A percentile compares a stretch with the other conserved stretches of the same genome.
Conservation (phyloP, 257 asterid genomes). For the Apocynum venetum region DNA sequence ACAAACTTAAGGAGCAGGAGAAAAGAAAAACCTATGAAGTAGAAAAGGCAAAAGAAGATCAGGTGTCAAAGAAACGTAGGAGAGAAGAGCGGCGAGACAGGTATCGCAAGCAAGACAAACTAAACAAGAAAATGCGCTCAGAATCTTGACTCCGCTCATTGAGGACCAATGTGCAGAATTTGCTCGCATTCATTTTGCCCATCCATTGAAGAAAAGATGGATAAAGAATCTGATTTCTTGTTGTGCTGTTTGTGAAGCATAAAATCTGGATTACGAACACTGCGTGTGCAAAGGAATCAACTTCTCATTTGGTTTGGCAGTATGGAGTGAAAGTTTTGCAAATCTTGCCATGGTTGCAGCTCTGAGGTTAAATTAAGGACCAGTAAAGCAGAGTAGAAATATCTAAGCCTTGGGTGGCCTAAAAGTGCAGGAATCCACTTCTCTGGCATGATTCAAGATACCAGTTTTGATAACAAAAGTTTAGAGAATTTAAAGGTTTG, state of each 20-base stretch:
- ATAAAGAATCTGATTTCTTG: neutral
- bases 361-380: neutral
- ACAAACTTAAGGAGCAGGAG: constrained; percentile 54
- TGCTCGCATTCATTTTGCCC: neutral
- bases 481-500: no score
- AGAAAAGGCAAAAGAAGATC: constrained; percentile 73
- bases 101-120: constrained; percentile 66
- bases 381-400: neutral
- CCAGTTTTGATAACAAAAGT: no score
- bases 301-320: neutral
- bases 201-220: neutral
- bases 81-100: constrained; percentile 85
- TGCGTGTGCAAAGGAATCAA: neutral
- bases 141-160: constrained; percentile 20
- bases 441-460: no score
- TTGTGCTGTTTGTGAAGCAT: neutral
- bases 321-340: neutral
- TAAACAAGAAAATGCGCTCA: constrained; percentile 59
- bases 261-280: neutral
- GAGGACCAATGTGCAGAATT: neutral
- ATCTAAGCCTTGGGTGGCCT: no score
- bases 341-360: neutral
- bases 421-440: no score
- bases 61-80: constrained; percentile 62
- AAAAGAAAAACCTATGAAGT: constrained; percentile 57